Evolutionary conservation across 2,329 filamentous ascomycete genomes (phyloP).

Genomic region (Colletotrichum neosansevieriae): DNA sequence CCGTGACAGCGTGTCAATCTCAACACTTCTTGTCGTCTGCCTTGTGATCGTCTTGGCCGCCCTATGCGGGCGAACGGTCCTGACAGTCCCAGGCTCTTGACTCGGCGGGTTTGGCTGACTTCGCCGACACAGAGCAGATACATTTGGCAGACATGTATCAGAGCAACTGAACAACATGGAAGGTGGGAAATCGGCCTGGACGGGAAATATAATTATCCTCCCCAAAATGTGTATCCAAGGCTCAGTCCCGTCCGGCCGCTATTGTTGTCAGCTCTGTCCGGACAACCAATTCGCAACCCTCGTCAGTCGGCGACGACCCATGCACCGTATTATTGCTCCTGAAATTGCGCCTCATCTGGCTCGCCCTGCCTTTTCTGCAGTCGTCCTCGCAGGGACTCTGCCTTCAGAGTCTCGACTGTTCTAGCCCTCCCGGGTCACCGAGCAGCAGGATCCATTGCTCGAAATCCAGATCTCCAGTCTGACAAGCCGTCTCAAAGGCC

Average conservation of each 20-base stretch:
- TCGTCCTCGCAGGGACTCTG: constrained; percentile 1
- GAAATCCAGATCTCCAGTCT: constrained; percentile 14
- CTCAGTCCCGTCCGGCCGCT: not conserved
- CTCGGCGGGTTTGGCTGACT: not conserved
- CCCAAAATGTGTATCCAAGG: constrained; percentile 4
- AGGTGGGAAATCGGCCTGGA: not conserved
- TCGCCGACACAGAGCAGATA: not conserved
- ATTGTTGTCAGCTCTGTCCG: constrained; percentile 11
- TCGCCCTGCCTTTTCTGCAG: constrained; percentile 26
- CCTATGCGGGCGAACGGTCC: not conserved
- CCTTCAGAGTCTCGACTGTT: constrained; percentile 37
- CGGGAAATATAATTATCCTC: not conserved
- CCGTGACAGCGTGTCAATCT: constrained; percentile 20
- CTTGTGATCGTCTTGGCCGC: not conserved
- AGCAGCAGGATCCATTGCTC: constrained; percentile 20
- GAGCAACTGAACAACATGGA: too few relatives aligned
- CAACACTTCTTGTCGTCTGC: constrained; percentile 15
- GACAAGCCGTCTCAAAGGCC: constrained; percentile 14
- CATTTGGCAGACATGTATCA: not conserved
- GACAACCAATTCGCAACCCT: constrained; percentile 27
- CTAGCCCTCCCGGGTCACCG: constrained; percentile 21
- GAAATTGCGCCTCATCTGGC: constrained; percentile 37
- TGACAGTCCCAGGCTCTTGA: constrained; percentile 25
- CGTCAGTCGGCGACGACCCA: constrained; percentile 22
- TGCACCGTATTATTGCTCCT: constrained; percentile 36